Conservation (phyloP, 2,329 filamentous ascomycete genomes). For the Xylaria sp. region DNA sequence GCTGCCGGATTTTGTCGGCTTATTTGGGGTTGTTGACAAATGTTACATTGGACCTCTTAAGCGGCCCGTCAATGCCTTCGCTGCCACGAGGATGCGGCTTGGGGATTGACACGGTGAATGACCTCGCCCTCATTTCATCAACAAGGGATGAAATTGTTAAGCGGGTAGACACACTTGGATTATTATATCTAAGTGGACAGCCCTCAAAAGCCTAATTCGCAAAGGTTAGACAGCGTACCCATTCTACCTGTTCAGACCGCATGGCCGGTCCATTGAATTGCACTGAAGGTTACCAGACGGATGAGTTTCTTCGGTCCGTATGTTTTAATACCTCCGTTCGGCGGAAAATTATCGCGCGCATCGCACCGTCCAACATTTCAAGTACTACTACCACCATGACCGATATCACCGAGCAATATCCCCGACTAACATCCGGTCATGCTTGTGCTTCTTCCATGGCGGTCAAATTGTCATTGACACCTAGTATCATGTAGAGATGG, state of each 20-base stretch:
- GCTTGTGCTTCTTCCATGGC: background rate
- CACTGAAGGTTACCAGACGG: background rate
- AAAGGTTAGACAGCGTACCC: no score
- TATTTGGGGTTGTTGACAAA: slow-evolving; percentile 13
- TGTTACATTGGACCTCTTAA: slow-evolving; percentile 17
- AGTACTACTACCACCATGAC: background rate
- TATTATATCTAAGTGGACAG: no score
- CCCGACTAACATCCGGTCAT: background rate
- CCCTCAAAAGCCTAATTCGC: no score
- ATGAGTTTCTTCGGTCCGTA: background rate
- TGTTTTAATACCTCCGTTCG: background rate
- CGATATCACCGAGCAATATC: background rate
- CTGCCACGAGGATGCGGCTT: background rate
- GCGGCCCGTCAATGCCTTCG: slow-evolving; percentile 3
- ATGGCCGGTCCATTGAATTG: no score
- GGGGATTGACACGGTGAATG: background rate
- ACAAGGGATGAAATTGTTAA: background rate
- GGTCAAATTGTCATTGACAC: background rate
- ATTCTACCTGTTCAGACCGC: no score
- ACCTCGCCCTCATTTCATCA: background rate
- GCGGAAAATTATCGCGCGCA: background rate
- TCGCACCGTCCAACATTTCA: background rate
- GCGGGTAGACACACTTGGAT: no score
- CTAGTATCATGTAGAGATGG: background rate
- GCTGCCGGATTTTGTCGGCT: slow-evolving; percentile 14